Evolutionary conservation across 1,139 yeast species (phyloP).

Genomic region (Kazachstania sp.): DNA sequence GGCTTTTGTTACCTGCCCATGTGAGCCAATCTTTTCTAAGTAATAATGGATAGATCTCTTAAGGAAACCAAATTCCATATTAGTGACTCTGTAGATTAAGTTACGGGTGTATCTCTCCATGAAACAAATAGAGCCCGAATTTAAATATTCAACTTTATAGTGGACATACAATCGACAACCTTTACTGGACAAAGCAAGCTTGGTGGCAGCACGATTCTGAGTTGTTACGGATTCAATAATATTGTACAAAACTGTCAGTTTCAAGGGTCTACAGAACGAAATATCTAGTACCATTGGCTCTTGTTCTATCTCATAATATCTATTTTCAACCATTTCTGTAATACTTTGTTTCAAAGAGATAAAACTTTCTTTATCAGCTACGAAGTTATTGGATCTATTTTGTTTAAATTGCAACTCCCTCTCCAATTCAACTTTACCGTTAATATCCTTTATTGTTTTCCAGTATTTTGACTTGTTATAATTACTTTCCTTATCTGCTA

Average conservation of each 20-base stretch:
- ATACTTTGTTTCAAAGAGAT: constrained; percentile 38
- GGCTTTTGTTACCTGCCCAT: constrained; percentile 55
- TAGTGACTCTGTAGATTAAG: constrained; percentile 9
- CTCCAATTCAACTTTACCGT: constrained; percentile 11
- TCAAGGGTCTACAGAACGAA: constrained; percentile 47
- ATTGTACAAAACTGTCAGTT: constrained; percentile 42
- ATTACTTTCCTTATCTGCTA: constrained; percentile 17
- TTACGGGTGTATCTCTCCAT: constrained; percentile 14
- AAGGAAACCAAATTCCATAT: constrained; percentile 14
- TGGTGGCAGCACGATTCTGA: constrained; percentile 5
- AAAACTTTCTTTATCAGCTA: constrained; percentile 7
- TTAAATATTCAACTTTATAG: constrained; percentile 16
- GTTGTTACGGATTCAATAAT: constrained; percentile 36
- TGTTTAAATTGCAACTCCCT: constrained; percentile 25
- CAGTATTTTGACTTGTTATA: constrained; percentile 15
- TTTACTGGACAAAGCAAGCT: constrained; percentile 8
- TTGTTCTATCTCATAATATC: constrained; percentile 28
- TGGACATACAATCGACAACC: constrained; percentile 15
- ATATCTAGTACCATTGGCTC: constrained; percentile 34
- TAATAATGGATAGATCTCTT: constrained; percentile 19
- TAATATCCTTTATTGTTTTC: constrained; percentile 10
- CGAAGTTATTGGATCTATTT: constrained; percentile 24
- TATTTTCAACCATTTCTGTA: constrained; percentile 23
- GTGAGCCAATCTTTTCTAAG: constrained; percentile 39
- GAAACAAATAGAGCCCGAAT: constrained; percentile 9